Percentiles rank a stretch among this genome's conserved stretches.
These are phyloP conservation scores for Agaricales sp. DNA, from an alignment of 1,284 basidiomycete species.

Conservation along the genomic window DNA sequence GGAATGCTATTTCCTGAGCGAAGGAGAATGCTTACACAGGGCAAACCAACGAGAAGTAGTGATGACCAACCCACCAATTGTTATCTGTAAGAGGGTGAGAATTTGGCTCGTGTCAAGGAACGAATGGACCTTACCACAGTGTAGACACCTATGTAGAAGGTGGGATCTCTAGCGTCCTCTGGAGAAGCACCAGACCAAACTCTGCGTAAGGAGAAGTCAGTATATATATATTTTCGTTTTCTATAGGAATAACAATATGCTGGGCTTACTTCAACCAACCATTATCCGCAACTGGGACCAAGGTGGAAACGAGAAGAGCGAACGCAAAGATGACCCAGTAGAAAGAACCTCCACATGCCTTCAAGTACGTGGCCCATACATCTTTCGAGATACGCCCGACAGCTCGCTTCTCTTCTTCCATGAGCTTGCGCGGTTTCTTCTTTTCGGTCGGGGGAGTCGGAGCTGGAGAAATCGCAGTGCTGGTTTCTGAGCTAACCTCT, in stretches of 20 bases:
- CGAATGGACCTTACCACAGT: slow-evolving; percentile 35
- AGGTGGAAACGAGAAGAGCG: slow-evolving; percentile 51
- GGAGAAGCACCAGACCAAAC: slow-evolving; percentile 52
- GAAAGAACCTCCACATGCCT: slow-evolving; percentile 49
- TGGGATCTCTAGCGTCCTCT: slow-evolving; percentile 34
- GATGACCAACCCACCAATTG: slow-evolving; percentile 43
- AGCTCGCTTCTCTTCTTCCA: slow-evolving; percentile 87
- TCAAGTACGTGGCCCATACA: slow-evolving; percentile 78
- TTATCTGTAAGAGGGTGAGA: slow-evolving; percentile 7
- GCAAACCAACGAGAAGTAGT: slow-evolving; percentile 60
- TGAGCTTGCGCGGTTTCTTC: slow-evolving; percentile 72
- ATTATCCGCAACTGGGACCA: slow-evolving; percentile 74
- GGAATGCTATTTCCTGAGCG: slow-evolving; percentile 2
- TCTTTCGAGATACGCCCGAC: slow-evolving; percentile 71
- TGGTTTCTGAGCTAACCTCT: slow-evolving; percentile 35
- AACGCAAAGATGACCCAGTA: slow-evolving; percentile 69
- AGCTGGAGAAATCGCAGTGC: slow-evolving; percentile 33
- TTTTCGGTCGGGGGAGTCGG: slow-evolving; percentile 31
- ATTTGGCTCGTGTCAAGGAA: background rate
- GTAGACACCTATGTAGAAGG: slow-evolving; percentile 76
- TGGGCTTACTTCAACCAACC: slow-evolving; percentile 61
- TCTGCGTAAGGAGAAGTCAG: slow-evolving; percentile 22
- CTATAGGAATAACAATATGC: slow-evolving; percentile 5
- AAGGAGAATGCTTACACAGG: slow-evolving; percentile 34
- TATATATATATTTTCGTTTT: background rate